Base-by-base conservation (phyloP, 805 yeast species). In the Schwanniomyces occidentalis region DNA sequence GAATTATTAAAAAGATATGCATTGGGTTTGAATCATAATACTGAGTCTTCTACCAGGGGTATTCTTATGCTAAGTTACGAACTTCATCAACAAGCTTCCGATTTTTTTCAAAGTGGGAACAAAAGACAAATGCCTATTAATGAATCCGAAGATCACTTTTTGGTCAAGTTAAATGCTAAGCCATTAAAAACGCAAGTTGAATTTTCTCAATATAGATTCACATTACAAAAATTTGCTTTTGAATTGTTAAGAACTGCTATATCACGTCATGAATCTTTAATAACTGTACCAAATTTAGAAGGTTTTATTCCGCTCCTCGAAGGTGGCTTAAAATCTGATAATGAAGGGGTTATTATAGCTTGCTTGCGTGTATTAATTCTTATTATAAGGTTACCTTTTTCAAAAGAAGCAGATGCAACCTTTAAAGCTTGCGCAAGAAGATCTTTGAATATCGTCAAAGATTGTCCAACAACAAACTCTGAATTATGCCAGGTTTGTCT, bases 401-500 rank as follows among this genome's bases (percentile, higher is more conserved):
- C 79, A 3, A 70, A 67, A n/a, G 74, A 73, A 5, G 56, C 65
- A n/a, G 72, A 72, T 35, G 60, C 54, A 4, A 61, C 70, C 19
- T 82, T 85, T 62, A 75, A 76, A 37, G 58, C 72, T 16, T 76
- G 83, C 49, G 77, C 89, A 3, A 73, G 82, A 58, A 69, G 69
- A 30, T 76, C 80, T 1, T 61, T 85, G 36, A 75, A 65, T 10
- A 70, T 89, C 15, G 72, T 91, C 26, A 82, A 82, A 51, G 85
- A 85, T 45, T 75, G 83, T 32, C 89, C 96, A 4, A 65, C 80
- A 1, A 88, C 96, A 1, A 80, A 82, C 35, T 73, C 82, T 21
- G 95, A 86, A 35, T 53, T 91, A 9, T 82, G 88, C 51, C 98
- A 91, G 56, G 74, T 85, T 10, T 75, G 89, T 40, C 70, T 90